phyloP scores from a whole-genome alignment of 495 filamentous ascomycete species.

The Annulohypoxylon stygium region DNA sequence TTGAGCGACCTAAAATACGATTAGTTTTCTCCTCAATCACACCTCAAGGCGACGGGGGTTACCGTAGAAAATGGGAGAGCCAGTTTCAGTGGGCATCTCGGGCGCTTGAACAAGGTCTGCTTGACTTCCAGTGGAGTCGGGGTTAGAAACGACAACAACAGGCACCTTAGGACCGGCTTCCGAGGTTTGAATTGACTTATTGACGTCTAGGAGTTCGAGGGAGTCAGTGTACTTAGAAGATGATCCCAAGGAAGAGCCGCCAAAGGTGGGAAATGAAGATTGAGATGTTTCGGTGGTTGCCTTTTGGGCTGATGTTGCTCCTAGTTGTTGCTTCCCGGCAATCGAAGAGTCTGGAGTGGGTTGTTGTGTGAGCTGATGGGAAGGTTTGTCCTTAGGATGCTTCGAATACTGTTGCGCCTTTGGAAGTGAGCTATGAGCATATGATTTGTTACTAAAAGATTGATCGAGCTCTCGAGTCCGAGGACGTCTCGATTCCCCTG shows the following conservation, averaged over 20 bases:
- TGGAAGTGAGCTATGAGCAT: background rate
- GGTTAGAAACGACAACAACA: background rate
- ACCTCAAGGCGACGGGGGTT: background rate
- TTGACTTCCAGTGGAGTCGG: background rate
- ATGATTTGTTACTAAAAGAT: background rate
- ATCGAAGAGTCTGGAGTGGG: background rate
- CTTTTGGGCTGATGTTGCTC: background rate
- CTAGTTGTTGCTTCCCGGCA: background rate
- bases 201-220: background rate
- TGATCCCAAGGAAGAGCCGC: slow-evolving; percentile 12
- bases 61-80: slow-evolving; percentile 24
- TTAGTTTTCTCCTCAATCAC: background rate
- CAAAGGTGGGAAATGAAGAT: slow-evolving; percentile 13
- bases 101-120: background rate
- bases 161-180: slow-evolving; percentile 14
- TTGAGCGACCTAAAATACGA: background rate
- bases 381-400: background rate
- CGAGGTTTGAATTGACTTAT: background rate
- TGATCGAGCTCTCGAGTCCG: background rate
- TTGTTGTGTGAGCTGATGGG: background rate
- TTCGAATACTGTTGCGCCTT: background rate
- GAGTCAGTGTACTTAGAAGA: slow-evolving; percentile 3
- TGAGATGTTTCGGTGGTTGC: background rate
- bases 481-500: background rate
- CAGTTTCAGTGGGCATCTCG: slow-evolving; percentile 4